Base-by-base conservation (phyloP, 2,329 filamentous ascomycete species). In the Trichoderma sp. region DNA sequence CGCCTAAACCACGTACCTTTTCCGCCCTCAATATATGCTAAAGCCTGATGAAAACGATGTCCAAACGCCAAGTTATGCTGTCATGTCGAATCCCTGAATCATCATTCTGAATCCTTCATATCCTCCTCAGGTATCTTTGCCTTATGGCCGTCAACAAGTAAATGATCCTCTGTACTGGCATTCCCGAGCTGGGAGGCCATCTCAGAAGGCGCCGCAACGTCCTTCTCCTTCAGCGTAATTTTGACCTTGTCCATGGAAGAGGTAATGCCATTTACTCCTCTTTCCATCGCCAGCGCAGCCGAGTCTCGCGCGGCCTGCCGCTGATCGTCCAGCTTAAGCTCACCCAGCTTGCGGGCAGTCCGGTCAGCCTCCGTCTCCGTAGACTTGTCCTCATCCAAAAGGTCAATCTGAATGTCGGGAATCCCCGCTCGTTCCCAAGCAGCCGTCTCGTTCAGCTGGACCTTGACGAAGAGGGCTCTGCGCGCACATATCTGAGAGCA, bases 361-460 rank as follows among this genome's bases (percentile, higher is more conserved):
- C 72, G 55, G 28, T 79, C 75, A 7, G 73, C 72, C 5, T 81
- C 81, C 59, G 83, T 80, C 68, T 83, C 79, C 52, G 61, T 43
- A 12, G 80, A 77, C 71, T 81, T 83, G 55, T 85, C 85, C 75
- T 96, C 92, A 62, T 92, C 87, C 1, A 90, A 76, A 43, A 92
- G 73, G 43, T 89, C 83, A 67, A 92, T 85, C 50, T 81, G 74
- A 47, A 85, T 82, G 21, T 83, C 81, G 1, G 79, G 79, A 34
- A 83, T 83, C 3, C 85, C 87, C 5, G 84, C 85, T 60, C 93
- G 83, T 76, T 95, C 87, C 92, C 93, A 97, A 0, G 91, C 91
- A 0, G 93, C 92, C 68, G 90, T 89, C 73, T 95, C 90, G 69
- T 85, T 89, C 45, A 98, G 84, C 81, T 99, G 95, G 26, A 96